Evolutionary conservation across 2,329 filamentous ascomycete species (phyloP).

Genomic region (Plenodomus biglobosus): DNA sequence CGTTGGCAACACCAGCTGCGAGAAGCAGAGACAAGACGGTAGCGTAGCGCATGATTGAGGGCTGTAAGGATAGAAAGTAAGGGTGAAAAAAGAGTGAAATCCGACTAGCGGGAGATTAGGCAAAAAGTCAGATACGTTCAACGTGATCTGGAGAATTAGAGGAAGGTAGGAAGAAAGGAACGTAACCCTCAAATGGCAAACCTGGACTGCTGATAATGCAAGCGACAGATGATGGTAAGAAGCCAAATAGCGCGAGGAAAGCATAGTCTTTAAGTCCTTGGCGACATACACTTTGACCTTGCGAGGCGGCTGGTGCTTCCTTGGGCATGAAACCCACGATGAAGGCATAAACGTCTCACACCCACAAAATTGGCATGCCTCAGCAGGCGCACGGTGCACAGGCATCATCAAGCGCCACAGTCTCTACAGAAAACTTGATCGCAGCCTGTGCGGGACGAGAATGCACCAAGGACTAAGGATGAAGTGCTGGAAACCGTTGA

Average conservation of each 20-base stretch:
- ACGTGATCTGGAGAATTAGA: slow-evolving; percentile 45
- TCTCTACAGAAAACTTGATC: slow-evolving; percentile 30
- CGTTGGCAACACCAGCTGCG: slow-evolving; percentile 39
- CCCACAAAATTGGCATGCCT: slow-evolving; percentile 29
- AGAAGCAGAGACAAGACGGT: slow-evolving; percentile 38
- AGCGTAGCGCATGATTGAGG: slow-evolving; percentile 41
- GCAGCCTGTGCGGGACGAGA: slow-evolving; percentile 24
- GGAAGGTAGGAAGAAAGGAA: slow-evolving; percentile 44
- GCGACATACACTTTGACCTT: slow-evolving; percentile 30
- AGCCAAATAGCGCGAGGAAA: slow-evolving; percentile 31
- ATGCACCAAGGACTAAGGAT: slow-evolving; percentile 37
- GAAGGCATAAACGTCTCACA: slow-evolving; percentile 45
- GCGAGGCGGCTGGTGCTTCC: slow-evolving; percentile 35
- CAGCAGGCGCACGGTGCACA: slow-evolving; percentile 32
- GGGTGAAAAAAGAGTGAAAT: slow-evolving; percentile 38
- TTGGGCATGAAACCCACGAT: slow-evolving; percentile 46
- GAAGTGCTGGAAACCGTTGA: slow-evolving; percentile 38
- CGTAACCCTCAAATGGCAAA: slow-evolving; percentile 43
- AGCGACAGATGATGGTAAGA: slow-evolving; percentile 38
- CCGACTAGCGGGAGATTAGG: slow-evolving; percentile 44
- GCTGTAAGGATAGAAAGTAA: slow-evolving; percentile 20
- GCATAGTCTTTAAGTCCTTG: slow-evolving; percentile 42
- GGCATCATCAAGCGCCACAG: slow-evolving; percentile 28
- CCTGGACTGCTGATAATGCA: slow-evolving; percentile 28
- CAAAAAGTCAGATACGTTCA: slow-evolving; percentile 46